Percentiles rank a stretch among this genome's conserved stretches.
phyloP scores from a whole-genome alignment of 2,329 filamentous ascomycete species.

The Calonectria pauciramosa region DNA sequence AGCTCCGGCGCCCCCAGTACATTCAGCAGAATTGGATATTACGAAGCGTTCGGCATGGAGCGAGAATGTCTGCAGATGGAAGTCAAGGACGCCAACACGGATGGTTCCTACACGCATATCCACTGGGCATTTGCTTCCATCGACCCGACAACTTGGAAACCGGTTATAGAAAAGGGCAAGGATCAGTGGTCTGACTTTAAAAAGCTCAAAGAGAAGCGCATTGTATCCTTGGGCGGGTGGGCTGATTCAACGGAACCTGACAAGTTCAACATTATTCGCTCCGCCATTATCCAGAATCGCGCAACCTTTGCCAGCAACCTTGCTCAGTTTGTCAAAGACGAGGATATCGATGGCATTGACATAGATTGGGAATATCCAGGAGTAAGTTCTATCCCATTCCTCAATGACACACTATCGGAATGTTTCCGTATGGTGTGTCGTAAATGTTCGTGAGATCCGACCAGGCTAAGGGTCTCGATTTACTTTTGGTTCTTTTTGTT shows the following conservation, averaged over 20 bases:
- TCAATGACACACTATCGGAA: no score
- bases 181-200: not conserved
- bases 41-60: not conserved
- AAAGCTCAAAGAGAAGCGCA: not conserved
- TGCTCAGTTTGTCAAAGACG: not conserved
- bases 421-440: no score
- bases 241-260: not conserved
- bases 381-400: no score
- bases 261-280: not conserved
- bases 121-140: not conserved
- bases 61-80: not conserved
- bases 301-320: not conserved
- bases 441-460: no score
- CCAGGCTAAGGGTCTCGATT: no score
- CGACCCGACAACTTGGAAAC: not conserved
- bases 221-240: not conserved
- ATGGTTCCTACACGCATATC: not conserved
- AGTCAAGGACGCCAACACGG: not conserved
- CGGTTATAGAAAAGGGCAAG: not conserved
- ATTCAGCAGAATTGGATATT: not conserved
- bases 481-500: not conserved
- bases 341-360: constrained; percentile 47
- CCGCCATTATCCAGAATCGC: not conserved
- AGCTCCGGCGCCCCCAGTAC: no score
- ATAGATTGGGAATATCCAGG: constrained; percentile 49